Evolutionary conservation across 345 rosid genomes (phyloP).

Genomic region (Tarenaya hassleriana): DNA sequence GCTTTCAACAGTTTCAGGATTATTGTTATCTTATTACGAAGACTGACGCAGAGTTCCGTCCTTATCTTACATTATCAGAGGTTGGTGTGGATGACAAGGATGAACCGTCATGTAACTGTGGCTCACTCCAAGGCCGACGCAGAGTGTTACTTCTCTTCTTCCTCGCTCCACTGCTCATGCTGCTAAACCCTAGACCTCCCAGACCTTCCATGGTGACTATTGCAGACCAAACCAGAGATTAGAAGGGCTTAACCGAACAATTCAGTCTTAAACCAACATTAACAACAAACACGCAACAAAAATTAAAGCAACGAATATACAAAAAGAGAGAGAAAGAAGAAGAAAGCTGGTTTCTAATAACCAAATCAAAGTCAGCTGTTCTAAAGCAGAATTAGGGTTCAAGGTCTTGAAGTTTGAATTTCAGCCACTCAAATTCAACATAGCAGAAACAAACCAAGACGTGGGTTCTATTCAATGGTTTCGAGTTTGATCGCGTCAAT

Average conservation of each 20-base stretch:
- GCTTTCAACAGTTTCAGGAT: constrained; percentile 8
- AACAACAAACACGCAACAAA: no score
- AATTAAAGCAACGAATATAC: no score
- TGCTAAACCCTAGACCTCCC: constrained; percentile 44
- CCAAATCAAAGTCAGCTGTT: no score
- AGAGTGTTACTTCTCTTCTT: constrained; percentile 57
- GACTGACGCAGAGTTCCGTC: no score
- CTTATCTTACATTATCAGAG: constrained; percentile 44
- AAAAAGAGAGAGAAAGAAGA: no score
- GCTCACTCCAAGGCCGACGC: constrained; percentile 66
- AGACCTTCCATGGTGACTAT: constrained; percentile 46
- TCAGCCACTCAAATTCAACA: background rate
- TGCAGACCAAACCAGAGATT: constrained; percentile 1
- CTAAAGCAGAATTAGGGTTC: no score
- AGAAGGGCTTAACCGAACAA: no score
- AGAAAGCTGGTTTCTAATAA: no score
- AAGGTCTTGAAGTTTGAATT: no score
- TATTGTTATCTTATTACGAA: constrained; percentile 6
- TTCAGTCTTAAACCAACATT: no score
- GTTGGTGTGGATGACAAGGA: constrained; percentile 68
- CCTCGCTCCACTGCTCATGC: constrained; percentile 47
- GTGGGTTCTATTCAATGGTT: background rate
- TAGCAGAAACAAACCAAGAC: background rate
- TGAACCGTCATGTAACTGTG: constrained; percentile 46
- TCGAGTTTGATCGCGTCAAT: background rate